Evolutionary conservation across 805 yeast species (phyloP), one percentile per base, ranked within the genome.

Genomic region (Metschnikowia vanudenii): DNA sequence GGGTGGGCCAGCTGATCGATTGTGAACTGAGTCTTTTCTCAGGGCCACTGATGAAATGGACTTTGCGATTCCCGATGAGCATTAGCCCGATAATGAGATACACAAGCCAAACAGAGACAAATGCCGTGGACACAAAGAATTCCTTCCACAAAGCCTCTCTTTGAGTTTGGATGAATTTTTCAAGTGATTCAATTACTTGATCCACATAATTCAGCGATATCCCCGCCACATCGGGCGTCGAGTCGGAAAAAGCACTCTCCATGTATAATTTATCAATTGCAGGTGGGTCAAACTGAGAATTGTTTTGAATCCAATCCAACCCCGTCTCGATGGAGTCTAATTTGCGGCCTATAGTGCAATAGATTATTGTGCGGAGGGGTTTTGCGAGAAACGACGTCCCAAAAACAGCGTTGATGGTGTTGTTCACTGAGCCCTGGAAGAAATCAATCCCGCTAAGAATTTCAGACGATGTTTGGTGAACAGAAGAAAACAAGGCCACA

Each of bases 261-360:
- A 81, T 51, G 0, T 73, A 60, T 1, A 64, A 51, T 35, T 63
- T 41, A 19, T 44, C 38, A 8, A 50, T 29, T 18, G 28, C 18
- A 3, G 54, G 54, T 12, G 50, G 24, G 4, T 45, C 42, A 30
- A 52, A 30, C 0, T 18, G 20, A 13, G 90, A 73, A 51, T 86
- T 71, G 30, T 83, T 69, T 54, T 84, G 73, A 1, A 90, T 68
- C 97, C 97, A 94, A 1, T 82, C 76, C 45, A 91, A 65, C 0
- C 95, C 98, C 26, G 77, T 60, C 52, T 86, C 86, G 2, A 89
- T 69, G 18, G 76, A 72, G 12, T 72, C 73, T 6, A 92, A 62
- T 57, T 92, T 94, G 40, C 84, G 72, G 14, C 88, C 92, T 32
- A 94, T 71, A 2, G 88, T 79, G 67, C 99, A 92, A 28, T 83